Evolutionary conservation across 805 yeast species (phyloP), one percentile per base, ranked within the genome.

Genomic region (Sugiyamaella boreocaroliniensis): DNA sequence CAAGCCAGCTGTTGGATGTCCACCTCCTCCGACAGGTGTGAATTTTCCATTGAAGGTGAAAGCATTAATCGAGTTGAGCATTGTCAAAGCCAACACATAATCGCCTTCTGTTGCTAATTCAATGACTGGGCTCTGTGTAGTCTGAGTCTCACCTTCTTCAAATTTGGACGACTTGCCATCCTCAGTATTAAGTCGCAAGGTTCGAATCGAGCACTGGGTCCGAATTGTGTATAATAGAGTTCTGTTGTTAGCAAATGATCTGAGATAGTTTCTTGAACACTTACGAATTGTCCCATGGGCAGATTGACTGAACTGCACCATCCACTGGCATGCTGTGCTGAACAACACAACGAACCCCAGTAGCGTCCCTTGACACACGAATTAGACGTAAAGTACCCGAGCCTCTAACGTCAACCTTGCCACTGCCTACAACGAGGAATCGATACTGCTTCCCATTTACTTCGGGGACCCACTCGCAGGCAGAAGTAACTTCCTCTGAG

Each of bases 401-500:
- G 12, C 43, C 29, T 14, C 14, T 18, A 6, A 32, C 49, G 6
- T 6, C 26, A 7, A 14, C 11, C 4, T 41, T 26, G 11, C 54
- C 47, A 3, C 56, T 46, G 14, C 60, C 60, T 15, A 57, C 46
- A 2, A 55, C 50, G 14, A 57, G 45, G 26, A 47, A 57, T 19
- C 48, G 41, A 43, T 57, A 57, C 20, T 29, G 29, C 29, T 40
- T 46, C 19, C 47, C 51, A 10, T 44, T 20, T 12, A 46, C 45
- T 9, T 20, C 29, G n/a, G 55, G 40, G 5, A 29, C 20, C 60
- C 60, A 57, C 41, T 52, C 58, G 41, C 54, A 45, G 5, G 50
- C 16, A 2, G 54, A 34, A 26, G 10, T 43, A 8, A 57, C 43
- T 11, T n/a, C 29, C 32, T 57, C 60, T 29, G 47, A 50, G 12